Percentiles rank a stretch among this genome's conserved stretches.
phyloP scores from a whole-genome alignment of 768 basidiomycete genomes.

The Lactarius indigo region DNA sequence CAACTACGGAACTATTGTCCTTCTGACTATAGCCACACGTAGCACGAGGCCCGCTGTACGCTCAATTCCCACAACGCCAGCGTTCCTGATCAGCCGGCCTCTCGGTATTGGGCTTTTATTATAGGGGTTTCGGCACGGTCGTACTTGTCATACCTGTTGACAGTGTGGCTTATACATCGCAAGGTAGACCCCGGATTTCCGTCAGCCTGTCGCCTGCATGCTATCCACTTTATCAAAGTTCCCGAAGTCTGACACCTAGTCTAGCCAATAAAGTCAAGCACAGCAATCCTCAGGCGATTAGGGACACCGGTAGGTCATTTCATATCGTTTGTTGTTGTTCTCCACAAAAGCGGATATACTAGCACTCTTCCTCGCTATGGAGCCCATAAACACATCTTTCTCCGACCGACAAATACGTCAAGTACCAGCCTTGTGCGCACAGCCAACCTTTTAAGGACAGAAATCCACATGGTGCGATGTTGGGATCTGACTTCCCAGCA shows the following conservation, averaged over 20 bases:
- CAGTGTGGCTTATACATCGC: neutral
- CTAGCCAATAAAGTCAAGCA: slow-evolving; percentile 11
- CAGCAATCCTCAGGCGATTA: neutral
- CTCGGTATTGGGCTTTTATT: neutral
- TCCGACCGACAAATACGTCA: neutral
- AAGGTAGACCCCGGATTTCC: neutral
- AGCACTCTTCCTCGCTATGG: neutral
- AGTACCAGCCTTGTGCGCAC: neutral
- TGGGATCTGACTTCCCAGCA: slow-evolving; percentile 12
- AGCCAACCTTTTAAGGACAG: neutral
- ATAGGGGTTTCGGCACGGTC: neutral
- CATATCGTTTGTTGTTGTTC: neutral
- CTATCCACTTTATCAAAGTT: slow-evolving; percentile 9
- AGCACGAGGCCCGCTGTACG: slow-evolving; percentile 5
- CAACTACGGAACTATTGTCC: neutral
- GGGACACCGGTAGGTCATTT: neutral
- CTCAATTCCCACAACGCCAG: neutral
- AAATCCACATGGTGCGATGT: slow-evolving; percentile 5
- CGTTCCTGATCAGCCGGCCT: neutral
- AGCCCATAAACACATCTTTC: neutral
- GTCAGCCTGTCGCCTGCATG: neutral
- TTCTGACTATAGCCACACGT: slow-evolving; percentile 7
- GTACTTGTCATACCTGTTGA: neutral
- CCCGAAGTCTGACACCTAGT: neutral
- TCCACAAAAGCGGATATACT: neutral